Evolutionary conservation across 2,329 filamentous ascomycete species (phyloP), one percentile per base, ranked within the genome.

Genomic region (Scortechinia acanthostroma): DNA sequence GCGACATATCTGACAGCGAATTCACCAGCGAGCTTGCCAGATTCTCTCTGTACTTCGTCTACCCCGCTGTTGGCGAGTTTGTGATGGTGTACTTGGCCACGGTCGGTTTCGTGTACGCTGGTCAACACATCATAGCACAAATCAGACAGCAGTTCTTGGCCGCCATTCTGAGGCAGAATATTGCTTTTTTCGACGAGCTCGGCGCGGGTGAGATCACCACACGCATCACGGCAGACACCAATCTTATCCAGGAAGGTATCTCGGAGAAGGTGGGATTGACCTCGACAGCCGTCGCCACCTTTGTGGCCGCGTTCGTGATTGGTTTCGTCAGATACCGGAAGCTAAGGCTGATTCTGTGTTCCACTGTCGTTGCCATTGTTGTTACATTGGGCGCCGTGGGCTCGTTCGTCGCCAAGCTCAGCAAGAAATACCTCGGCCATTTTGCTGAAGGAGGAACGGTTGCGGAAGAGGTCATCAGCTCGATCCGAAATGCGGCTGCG

Each of bases 31-130:
- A 64, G 61, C 57, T 46, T 59, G 37, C 21, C 23, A 52, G 50
- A 54, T 40, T 16, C 23, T 65, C 63, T 1, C 57, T 77, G 2
- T 76, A 69, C 51, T 77, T 78, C 49, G 58, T 79, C 13, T 79
- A 77, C 49, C 62, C 79, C 4, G 77, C 76, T 52, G 54, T 76
- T 35, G 74, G 57, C 2, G 71, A 71, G 22, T 71, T 77, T 43
- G 52, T 61, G 15, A 52, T 72, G 3, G 63, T 65, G 2, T 78
- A 77, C 49, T 54, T 66, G 15, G 58, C 55, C 42, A 60, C 61
- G 23, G 51, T 55, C 16, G 49, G 48, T 33, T 53, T 72, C 15
- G 69, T 62, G 5, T 64, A 49, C 10, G 42, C 50, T 1, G 51
- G 49, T 17, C 49, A 42, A 4, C 51, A 51, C n/a, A 50, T 52